Percentiles rank a stretch among this genome's conserved stretches.
Evolutionary conservation across 2,329 filamentous ascomycete genomes (phyloP).

Genomic region (Erysiphe neolycopersici): DNA sequence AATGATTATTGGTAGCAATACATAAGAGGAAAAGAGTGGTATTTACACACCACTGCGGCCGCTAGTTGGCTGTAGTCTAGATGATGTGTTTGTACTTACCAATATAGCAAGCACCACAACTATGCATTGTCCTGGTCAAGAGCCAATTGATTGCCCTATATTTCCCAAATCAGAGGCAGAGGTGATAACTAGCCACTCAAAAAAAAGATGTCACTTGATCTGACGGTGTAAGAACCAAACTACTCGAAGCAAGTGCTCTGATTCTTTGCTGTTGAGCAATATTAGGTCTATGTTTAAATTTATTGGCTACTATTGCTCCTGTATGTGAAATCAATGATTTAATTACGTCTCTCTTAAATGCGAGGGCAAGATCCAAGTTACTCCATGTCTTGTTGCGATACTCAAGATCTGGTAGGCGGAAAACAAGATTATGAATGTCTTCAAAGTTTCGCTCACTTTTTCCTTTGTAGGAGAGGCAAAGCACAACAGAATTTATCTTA

Average conservation of each 20-base stretch:
- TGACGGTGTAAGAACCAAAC: constrained; percentile 11
- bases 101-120: too few species aligned
- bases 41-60: too few species aligned
- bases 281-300: constrained; percentile 69
- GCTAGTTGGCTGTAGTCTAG: too few species aligned
- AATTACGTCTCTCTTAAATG: constrained; percentile 83
- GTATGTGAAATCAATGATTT: constrained; percentile 85
- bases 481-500: constrained; percentile 78
- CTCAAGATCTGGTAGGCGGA: constrained; percentile 78
- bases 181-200: too few species aligned
- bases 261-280: constrained; percentile 54
- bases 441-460: constrained; percentile 87
- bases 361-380: constrained; percentile 76
- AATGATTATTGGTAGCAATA: too few species aligned
- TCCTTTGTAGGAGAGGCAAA: constrained; percentile 91
- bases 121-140: too few species aligned
- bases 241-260: constrained; percentile 56
- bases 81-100: too few species aligned
- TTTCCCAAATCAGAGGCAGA: too few species aligned
- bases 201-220: constrained; percentile 6
- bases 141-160: too few species aligned
- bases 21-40: too few species aligned
- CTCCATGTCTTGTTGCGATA: constrained; percentile 99
- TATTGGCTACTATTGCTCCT: constrained; percentile 91
- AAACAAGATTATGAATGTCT: constrained; percentile 93